Base-by-base conservation (phyloP, 768 basidiomycete species). In the Udeniomyces megalosporus region DNA sequence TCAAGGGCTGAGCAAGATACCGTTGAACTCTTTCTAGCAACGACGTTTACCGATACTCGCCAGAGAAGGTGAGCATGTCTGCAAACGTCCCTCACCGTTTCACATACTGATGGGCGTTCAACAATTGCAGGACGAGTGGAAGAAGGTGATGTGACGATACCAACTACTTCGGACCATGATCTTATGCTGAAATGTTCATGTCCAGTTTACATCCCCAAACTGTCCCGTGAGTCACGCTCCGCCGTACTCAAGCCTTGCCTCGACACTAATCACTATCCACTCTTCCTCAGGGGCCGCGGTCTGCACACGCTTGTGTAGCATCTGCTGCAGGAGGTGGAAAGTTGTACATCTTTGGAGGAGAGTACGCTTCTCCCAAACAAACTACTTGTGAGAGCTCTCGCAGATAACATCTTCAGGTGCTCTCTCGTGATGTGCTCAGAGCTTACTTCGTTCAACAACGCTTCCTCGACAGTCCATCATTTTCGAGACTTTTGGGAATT, bases 401-500 rank as follows among this genome's bases (percentile, higher is more conserved):
- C n/a, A n/a, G n/a, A n/a, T n/a, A n/a, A n/a, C n/a, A n/a, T n/a
- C n/a, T n/a, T n/a, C n/a, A n/a, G n/a, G n/a, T n/a, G n/a, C n/a
- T n/a, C n/a, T n/a, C n/a, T n/a, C n/a, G n/a, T n/a, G n/a, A n/a
- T n/a, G n/a, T n/a, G n/a, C n/a, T n/a, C n/a, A n/a, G n/a, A n/a
- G n/a, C n/a, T n/a, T n/a, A n/a, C n/a, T n/a, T n/a, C n/a, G n/a
- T n/a, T n/a, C n/a, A n/a, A n/a, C n/a, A n/a, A n/a, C n/a, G n/a
- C n/a, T n/a, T n/a, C n/a, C n/a, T 42, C 8, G 17, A 46, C 57
- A 28, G 38, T 91, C 71, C 86, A 88, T 65, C 88, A 91, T 68
- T 92, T 88, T 69, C 80, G 86, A 49, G 87, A 91, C 69, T 83
- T 92, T 29, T 91, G 91, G 76, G 65, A 66, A 51, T 92, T 92